These are phyloP conservation scores for Fraxinus latifolia DNA, from an alignment of 305 asterid species.

Conservation along the genomic window DNA sequence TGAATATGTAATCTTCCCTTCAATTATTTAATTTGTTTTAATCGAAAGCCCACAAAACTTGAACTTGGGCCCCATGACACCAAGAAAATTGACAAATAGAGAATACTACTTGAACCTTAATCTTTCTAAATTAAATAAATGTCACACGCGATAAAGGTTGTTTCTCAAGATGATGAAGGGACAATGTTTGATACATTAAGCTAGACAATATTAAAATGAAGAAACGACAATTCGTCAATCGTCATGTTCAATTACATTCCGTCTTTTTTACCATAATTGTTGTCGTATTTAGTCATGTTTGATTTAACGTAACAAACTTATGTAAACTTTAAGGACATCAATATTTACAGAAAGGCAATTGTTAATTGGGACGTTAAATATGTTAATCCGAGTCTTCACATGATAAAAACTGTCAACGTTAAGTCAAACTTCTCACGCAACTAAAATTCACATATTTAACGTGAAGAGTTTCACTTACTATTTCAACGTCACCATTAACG, in stretches of 20 bases:
- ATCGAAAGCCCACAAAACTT: no score
- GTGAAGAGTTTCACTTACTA: not conserved
- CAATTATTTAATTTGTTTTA: no score
- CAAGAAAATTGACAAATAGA: not conserved
- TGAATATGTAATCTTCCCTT: no score
- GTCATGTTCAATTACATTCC: not conserved
- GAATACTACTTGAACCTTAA: not conserved
- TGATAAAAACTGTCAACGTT: not conserved
- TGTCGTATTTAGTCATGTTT: not conserved
- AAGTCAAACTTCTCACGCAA: not conserved
- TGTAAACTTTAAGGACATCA: not conserved
- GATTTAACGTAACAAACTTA: not conserved
- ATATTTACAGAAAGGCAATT: not conserved
- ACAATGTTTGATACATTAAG: not conserved
- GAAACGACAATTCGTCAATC: not conserved
- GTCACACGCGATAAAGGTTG: not conserved
- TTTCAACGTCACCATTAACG: not conserved
- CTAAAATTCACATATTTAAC: not conserved
- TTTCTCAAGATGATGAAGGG: not conserved
- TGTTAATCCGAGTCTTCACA: not conserved
- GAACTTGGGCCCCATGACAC: not conserved
- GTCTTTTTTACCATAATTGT: not conserved
- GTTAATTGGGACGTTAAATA: not conserved
- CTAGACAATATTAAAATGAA: not conserved
- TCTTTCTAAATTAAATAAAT: not conserved